These are phyloP conservation scores for Linum trigynum DNA, from an alignment of 345 rosid genomes.

Conservation along the genomic window DNA sequence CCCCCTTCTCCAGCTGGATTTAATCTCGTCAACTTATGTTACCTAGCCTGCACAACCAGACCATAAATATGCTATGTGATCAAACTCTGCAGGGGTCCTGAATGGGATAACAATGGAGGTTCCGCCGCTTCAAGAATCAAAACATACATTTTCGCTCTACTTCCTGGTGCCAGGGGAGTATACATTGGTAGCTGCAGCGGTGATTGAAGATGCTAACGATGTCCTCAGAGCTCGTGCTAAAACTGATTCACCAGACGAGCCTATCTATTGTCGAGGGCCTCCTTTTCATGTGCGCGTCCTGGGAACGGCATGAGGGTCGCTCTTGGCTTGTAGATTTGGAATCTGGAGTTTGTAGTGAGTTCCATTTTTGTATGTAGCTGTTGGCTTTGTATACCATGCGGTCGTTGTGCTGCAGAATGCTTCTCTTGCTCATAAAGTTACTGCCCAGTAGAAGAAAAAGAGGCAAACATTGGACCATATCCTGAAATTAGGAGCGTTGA, in stretches of 20 bases:
- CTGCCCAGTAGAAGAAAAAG: too few relatives aligned
- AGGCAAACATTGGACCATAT: too few relatives aligned
- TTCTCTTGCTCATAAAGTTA: too few relatives aligned
- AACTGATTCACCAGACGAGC: conserved; percentile 62
- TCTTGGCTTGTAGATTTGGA: too few relatives aligned
- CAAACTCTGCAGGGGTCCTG: conserved; percentile 41
- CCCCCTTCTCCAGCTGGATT: background rate
- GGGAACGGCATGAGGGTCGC: conserved; percentile 41
- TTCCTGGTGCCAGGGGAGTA: conserved; percentile 95
- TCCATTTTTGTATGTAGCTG: too few relatives aligned
- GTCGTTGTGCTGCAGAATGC: too few relatives aligned
- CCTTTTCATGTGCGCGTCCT: conserved; percentile 67
- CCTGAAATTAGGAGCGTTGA: too few relatives aligned
- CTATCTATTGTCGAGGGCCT: conserved; percentile 90
- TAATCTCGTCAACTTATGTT: background rate
- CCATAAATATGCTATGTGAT: too few relatives aligned
- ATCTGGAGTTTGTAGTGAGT: too few relatives aligned
- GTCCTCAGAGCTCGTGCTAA: conserved; percentile 78
- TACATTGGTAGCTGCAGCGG: conserved; percentile 76
- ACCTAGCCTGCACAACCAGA: too few relatives aligned
- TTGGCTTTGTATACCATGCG: too few relatives aligned
- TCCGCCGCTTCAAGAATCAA: conserved; percentile 64
- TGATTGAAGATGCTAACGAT: conserved; percentile 75
- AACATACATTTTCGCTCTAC: conserved; percentile 68
- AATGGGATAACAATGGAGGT: conserved; percentile 68